A percentile compares a stretch with the other conserved stretches of the same genome.
Conservation (phyloP, 2,329 filamentous ascomycete genomes). For the Fusarium sulawesiense region DNA sequence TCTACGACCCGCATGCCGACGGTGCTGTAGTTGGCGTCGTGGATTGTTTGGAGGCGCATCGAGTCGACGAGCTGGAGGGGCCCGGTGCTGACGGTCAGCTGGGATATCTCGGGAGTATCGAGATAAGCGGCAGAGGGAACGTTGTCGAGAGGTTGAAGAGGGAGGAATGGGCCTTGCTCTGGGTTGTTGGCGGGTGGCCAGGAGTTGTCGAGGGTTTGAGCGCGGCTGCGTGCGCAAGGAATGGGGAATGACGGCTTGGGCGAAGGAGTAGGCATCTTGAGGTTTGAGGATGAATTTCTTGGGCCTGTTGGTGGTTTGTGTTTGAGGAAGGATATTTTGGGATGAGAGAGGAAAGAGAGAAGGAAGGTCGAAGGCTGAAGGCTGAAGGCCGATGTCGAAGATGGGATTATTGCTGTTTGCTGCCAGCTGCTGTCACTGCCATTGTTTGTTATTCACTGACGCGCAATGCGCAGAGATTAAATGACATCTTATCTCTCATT, state of each 20-base stretch:
- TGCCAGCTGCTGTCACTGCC: not conserved
- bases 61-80: slow-evolving; percentile 18
- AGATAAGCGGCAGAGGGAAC: not conserved
- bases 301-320: too few relatives aligned
- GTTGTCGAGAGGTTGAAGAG: not conserved
- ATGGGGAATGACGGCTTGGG: slow-evolving; percentile 1
- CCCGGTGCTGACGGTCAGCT: too few relatives aligned
- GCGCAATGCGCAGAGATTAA: not conserved
- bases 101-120: not conserved
- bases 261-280: not conserved
- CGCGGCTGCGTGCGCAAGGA: not conserved
- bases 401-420: not conserved
- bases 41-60: slow-evolving; percentile 15
- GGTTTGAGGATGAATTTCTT: not conserved
- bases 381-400: not conserved
- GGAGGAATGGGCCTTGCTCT: not conserved
- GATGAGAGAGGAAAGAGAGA: not conserved
- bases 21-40: not conserved
- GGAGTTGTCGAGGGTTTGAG: not conserved
- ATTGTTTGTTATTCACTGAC: not conserved
- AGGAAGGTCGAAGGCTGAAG: accelerated
- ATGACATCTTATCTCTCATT: not conserved
- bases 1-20: slow-evolving; percentile 10
- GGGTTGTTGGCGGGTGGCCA: not conserved
- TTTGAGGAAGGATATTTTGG: too few relatives aligned